Conservation (phyloP, 192 early-diverging fungal species). For the Rhizophagus clarus region DNA sequence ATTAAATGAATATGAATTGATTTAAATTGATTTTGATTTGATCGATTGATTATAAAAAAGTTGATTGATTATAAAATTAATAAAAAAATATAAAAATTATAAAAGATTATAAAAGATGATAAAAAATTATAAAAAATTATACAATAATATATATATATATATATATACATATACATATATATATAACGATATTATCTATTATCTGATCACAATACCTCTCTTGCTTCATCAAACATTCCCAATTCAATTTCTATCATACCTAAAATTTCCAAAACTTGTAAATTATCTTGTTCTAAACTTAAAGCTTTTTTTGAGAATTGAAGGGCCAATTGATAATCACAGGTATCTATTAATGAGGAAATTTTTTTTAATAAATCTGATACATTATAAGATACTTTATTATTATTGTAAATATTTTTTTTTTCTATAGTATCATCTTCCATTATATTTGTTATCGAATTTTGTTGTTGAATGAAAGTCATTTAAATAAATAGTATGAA, state of each 20-base stretch:
- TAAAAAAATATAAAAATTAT: background rate
- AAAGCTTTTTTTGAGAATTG: constrained; percentile 71
- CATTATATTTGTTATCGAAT: no score
- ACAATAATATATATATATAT: no score
- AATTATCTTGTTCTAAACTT: constrained; percentile 59
- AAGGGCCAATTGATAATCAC: constrained; percentile 73
- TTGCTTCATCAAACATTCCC: constrained; percentile 64
- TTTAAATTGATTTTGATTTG: no score
- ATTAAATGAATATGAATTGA: background rate
- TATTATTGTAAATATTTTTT: no score
- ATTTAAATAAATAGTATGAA: no score
- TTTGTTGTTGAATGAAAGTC: no score
- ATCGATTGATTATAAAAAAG: no score
- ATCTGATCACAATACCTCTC: constrained; percentile 46
- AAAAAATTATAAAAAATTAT: background rate
- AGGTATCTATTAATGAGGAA: constrained; percentile 71
- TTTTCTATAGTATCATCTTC: no score
- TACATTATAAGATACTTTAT: background rate
- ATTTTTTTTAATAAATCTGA: constrained; percentile 60
- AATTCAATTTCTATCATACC: constrained; percentile 81
- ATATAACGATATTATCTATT: no score
- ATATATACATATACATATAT: no score
- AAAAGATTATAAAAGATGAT: no score
- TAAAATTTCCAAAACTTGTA: constrained; percentile 64
- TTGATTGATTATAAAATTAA: no score